Conservation (phyloP, 441 rosid species). For the Syzygium malaccense region DNA sequence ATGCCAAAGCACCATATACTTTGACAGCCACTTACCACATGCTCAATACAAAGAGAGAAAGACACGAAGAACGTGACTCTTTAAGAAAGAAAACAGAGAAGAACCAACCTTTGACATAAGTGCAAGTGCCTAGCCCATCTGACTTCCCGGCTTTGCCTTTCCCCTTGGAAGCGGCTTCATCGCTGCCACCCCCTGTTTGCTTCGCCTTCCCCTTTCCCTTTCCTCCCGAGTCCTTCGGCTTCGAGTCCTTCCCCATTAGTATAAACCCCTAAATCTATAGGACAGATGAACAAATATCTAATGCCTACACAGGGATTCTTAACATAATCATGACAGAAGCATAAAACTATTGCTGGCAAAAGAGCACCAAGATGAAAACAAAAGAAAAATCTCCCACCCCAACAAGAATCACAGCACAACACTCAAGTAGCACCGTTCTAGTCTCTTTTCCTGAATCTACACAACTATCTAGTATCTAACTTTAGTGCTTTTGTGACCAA, state of each 20-base stretch:
- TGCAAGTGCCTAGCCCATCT: constrained; percentile 96
- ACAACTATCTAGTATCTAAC: neutral
- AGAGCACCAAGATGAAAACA: neutral
- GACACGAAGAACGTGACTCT: neutral
- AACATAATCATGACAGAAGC: neutral
- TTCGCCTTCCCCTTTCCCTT: constrained; percentile 96
- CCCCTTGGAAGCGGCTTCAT: constrained; percentile 69
- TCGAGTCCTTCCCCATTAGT: constrained; percentile 79
- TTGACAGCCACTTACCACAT: neutral
- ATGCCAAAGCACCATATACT: neutral
- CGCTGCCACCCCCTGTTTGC: constrained; percentile 70
- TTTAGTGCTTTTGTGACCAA: neutral
- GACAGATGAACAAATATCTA: neutral
- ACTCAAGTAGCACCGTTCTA: neutral
- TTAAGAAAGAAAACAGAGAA: neutral
- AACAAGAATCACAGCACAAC: neutral
- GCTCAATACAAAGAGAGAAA: neutral
- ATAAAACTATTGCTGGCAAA: neutral
- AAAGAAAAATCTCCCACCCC: neutral
- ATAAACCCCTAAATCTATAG: neutral
- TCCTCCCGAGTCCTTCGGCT: constrained; percentile 51
- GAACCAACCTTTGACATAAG: constrained; percentile 79
- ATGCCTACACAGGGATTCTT: neutral
- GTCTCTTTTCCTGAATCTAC: neutral
- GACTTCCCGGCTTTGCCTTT: constrained; percentile 94